Conservation (phyloP, 495 filamentous ascomycete genomes). For the Polyplosphaeria fusca region DNA sequence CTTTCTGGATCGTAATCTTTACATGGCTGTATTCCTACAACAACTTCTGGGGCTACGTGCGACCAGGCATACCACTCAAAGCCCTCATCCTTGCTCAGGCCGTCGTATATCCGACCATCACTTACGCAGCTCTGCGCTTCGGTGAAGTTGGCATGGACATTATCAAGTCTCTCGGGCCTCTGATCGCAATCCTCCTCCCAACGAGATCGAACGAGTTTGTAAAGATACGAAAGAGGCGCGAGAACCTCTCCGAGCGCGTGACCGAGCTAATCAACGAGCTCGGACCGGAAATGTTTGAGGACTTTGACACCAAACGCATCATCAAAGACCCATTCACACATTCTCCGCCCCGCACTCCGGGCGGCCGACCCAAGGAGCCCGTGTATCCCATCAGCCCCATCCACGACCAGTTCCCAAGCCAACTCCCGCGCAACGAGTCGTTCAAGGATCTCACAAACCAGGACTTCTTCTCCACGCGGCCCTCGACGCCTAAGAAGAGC, state of each 20-base stretch:
- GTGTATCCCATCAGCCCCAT: constrained; percentile 18
- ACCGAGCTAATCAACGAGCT: constrained; percentile 91
- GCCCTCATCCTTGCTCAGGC: constrained; percentile 65
- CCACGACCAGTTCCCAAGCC: constrained; percentile 25
- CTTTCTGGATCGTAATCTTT: constrained; percentile 69
- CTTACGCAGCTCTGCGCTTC: constrained; percentile 90
- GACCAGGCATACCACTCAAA: constrained; percentile 77
- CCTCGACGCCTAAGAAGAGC: constrained; percentile 64
- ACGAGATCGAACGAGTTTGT: constrained; percentile 78
- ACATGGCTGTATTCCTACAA: constrained; percentile 77
- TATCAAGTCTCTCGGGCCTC: constrained; percentile 84
- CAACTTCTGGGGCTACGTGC: constrained; percentile 73
- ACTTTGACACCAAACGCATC: constrained; percentile 84
- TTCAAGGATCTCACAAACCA: constrained; percentile 84
- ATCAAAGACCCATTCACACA: constrained; percentile 61
- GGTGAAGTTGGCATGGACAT: constrained; percentile 99
- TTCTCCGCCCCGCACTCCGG: constrained; percentile 17
- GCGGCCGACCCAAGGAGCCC: constrained; percentile 9
- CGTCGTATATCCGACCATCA: constrained; percentile 81
- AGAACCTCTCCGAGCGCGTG: constrained; percentile 72
- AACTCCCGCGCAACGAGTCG: constrained; percentile 83
- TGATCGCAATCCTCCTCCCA: constrained; percentile 84
- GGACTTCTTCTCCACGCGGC: constrained; percentile 83
- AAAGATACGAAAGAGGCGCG: constrained; percentile 70
- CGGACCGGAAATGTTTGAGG: constrained; percentile 93